Percentiles rank a stretch among this genome's conserved stretches.
phyloP scores from a whole-genome alignment of 2,329 filamentous ascomycete species.

The Diaporthe citrichinensis region DNA sequence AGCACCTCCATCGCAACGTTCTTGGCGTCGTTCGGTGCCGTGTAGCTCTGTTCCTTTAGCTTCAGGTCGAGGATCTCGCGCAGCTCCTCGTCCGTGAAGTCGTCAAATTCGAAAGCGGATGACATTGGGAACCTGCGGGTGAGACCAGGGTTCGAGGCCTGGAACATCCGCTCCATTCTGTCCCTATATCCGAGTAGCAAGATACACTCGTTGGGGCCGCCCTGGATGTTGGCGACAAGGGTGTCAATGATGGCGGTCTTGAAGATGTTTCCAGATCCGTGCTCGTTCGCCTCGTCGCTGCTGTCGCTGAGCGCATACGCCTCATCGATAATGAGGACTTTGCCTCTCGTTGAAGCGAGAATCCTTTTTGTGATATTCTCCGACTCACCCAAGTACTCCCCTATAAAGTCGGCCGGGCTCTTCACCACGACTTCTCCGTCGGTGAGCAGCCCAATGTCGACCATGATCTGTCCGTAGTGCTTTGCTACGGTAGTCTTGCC shows the following conservation, averaged over 20 bases:
- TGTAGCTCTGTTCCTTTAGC: constrained; percentile 67
- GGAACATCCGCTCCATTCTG: constrained; percentile 79
- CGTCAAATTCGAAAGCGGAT: constrained; percentile 77
- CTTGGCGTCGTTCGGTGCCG: constrained; percentile 65
- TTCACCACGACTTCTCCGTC: constrained; percentile 78
- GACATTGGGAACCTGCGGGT: constrained; percentile 74
- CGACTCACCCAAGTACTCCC: constrained; percentile 72
- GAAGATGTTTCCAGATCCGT: constrained; percentile 53
- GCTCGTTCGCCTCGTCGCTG: constrained; percentile 48
- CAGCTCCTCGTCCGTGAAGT: constrained; percentile 74
- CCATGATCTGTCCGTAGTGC: constrained; percentile 78
- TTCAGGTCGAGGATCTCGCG: constrained; percentile 73
- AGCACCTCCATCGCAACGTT: constrained; percentile 71
- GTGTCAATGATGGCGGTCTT: constrained; percentile 79
- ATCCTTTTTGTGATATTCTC: constrained; percentile 81
- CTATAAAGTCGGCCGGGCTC: constrained; percentile 81
- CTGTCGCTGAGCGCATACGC: constrained; percentile 75
- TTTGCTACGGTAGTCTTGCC: constrained; percentile 84
- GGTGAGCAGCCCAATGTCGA: constrained; percentile 75
- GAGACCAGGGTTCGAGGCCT: constrained; percentile 80
- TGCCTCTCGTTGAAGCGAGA: constrained; percentile 74
- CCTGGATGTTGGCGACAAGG: constrained; percentile 80
- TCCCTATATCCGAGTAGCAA: constrained; percentile 79
- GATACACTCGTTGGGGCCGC: constrained; percentile 77
- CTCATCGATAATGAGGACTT: constrained; percentile 85